Evolutionary conservation across 78 protist species (phyloP).

Genomic region (Parvularia atlantis): DNA sequence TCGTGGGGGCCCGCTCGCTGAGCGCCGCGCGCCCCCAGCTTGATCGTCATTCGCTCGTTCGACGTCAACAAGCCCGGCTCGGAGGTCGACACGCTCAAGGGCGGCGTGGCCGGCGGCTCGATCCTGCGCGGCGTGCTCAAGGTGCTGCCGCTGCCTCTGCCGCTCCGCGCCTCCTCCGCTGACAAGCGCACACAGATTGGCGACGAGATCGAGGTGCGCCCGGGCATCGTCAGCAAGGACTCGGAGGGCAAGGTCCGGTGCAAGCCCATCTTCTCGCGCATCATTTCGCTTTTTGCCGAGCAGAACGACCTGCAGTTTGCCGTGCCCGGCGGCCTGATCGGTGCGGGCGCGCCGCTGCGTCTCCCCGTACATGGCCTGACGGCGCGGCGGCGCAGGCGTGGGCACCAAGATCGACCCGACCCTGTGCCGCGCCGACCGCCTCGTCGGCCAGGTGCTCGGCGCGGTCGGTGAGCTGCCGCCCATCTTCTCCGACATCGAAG

Average conservation of each 20-base stretch:
- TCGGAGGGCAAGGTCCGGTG: constrained; percentile 67
- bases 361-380: background rate
- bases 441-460: constrained; percentile 97
- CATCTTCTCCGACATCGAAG: constrained; percentile 76
- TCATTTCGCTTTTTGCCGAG: constrained; percentile 89
- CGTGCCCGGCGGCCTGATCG: constrained; percentile 99
- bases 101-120: constrained; percentile 99
- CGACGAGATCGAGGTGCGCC: constrained; percentile 97
- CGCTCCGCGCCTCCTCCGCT: background rate
- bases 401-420: constrained; percentile 99
- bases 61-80: constrained; percentile 99
- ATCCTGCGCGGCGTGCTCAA: constrained; percentile 92
- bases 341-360: constrained; percentile 18
- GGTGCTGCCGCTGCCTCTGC: constrained; percentile 1
- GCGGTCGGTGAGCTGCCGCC: constrained; percentile 81
- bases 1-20: too few relatives aligned
- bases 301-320: constrained; percentile 89
- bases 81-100: constrained; percentile 81
- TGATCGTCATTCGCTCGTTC: constrained; percentile 99
- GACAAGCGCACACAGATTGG: too few relatives aligned
- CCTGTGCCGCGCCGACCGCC: constrained; percentile 91
- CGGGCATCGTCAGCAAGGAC: constrained; percentile 85
- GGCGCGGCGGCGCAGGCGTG: constrained; percentile 34
- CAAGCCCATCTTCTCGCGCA: constrained; percentile 73
- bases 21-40: too few relatives aligned